These are phyloP conservation scores for Gryganskiella cystojenkinii DNA, from an alignment of 192 early-diverging fungal genomes.

Conservation along the genomic window DNA sequence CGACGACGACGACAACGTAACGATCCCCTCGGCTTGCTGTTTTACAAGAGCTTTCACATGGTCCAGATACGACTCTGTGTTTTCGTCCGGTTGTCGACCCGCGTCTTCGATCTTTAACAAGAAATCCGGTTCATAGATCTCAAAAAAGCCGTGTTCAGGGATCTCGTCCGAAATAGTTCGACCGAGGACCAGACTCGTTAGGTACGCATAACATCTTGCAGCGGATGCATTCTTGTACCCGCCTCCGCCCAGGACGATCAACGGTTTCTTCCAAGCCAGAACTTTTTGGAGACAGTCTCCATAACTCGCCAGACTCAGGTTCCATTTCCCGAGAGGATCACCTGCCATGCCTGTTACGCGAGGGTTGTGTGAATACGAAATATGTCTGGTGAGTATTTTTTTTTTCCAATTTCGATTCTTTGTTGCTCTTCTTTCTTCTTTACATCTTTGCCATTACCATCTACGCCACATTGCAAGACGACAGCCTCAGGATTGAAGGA, in stretches of 20 bases:
- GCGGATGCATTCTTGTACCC: constrained; percentile 75
- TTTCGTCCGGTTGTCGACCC: constrained; percentile 42
- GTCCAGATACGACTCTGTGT: constrained; percentile 29
- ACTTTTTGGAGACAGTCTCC: constrained; percentile 46
- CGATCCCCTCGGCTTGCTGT: no score
- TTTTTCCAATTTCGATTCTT: background rate
- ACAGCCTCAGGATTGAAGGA: constrained; percentile 74
- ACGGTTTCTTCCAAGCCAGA: constrained; percentile 44
- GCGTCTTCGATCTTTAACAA: constrained; percentile 26
- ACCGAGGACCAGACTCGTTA: constrained; percentile 71
- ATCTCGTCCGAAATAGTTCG: constrained; percentile 41
- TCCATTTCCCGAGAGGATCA: constrained; percentile 55
- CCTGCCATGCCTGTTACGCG: constrained; percentile 56
- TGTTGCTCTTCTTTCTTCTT: background rate
- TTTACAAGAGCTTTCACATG: no score
- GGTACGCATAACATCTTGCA: constrained; percentile 81
- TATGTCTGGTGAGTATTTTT: background rate
- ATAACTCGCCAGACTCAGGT: constrained; percentile 39
- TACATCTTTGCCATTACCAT: constrained; percentile 29
- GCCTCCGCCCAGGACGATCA: constrained; percentile 55
- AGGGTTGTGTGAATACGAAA: background rate
- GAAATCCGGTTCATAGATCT: constrained; percentile 53
- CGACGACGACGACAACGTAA: background rate
- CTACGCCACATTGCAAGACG: constrained; percentile 85
- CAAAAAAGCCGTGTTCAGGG: constrained; percentile 54